Evolutionary conservation across 2,329 filamentous ascomycete genomes (phyloP), one percentile per base, ranked within the genome.

Genomic region (Epichloe amarillans): DNA sequence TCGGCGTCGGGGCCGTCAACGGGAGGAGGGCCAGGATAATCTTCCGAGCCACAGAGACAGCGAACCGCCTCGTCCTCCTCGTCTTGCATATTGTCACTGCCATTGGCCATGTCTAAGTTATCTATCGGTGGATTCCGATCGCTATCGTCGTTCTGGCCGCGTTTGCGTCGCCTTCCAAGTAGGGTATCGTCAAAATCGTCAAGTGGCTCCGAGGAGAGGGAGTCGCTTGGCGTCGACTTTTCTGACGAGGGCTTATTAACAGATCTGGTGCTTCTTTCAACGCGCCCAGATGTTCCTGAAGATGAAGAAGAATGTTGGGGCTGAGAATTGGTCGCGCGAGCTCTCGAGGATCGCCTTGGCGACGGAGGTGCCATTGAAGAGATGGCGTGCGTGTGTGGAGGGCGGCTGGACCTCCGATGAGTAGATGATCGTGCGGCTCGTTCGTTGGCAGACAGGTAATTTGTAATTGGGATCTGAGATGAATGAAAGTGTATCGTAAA

Each of bases 41-140:
- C 93, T 62, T 94, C 88, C 60, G 86, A 83, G 59, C 89, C 90
- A 69, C 93, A 98, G 57, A 98, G 84, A 71, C 93, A 98, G 58
- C 93, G 83, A 63, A 95, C 95, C 51, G 93, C 82, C 72, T 97
- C 93, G 63, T 96, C 90, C 66, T 96, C 88, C 62, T 86, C 86
- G 49, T 69, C 67, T 53, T 88, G 86, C 46, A 84, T 77, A 51
- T 88, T 83, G 55, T 82, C 81, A 53, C 75, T 77, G 56, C 83
- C 84, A 66, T 83, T 80, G 42, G 64, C 66, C 73, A 79, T 80
- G 45, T 74, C 72, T 55, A 69, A 63, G 36, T 65, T 62, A 52
- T 76, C 74, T 26, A 62, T 62, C 38, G 70, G 67, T 38, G 63
- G 57, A 15, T 62, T 57, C 53, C 72, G 74, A 49, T 78, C 75